Evolutionary conservation across 495 filamentous ascomycete genomes (phyloP).

Genomic region (Jackrogersella multiformis): DNA sequence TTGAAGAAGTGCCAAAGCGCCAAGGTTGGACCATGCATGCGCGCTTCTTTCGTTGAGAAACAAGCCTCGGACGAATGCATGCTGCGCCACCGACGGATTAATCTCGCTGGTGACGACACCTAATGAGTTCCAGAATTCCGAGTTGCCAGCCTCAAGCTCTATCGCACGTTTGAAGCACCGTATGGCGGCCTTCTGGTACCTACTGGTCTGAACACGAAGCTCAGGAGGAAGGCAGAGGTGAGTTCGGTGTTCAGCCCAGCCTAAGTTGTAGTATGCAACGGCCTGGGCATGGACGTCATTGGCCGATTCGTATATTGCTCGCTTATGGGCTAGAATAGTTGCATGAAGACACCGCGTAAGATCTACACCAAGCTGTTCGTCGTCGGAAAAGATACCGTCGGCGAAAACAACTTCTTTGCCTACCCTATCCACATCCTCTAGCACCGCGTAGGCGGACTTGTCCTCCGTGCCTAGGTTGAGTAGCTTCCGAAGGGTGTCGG

Average conservation of each 20-base stretch:
- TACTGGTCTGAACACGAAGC: constrained; percentile 61
- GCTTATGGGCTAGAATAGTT: constrained; percentile 85
- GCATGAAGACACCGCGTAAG: constrained; percentile 65
- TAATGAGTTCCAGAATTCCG: constrained; percentile 97
- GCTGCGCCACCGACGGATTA: constrained; percentile 89
- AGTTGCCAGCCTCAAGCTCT: constrained; percentile 91
- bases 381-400: constrained; percentile 52
- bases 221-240: constrained; percentile 67
- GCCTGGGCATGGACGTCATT: constrained; percentile 90
- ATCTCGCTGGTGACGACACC: constrained; percentile 86
- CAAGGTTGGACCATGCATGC: constrained; percentile 89
- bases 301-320: constrained; percentile 76
- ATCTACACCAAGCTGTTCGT: constrained; percentile 59
- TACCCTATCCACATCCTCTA: constrained; percentile 77
- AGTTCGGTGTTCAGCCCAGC: constrained; percentile 88
- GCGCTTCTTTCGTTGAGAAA: constrained; percentile 89
- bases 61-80: constrained; percentile 90
- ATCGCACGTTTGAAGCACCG: constrained; percentile 97
- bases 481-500: constrained; percentile 61
- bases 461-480: constrained; percentile 61
- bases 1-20: constrained; percentile 83
- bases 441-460: constrained; percentile 64
- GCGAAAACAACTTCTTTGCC: constrained; percentile 59
- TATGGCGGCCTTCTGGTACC: constrained; percentile 81
- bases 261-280: constrained; percentile 95